These are phyloP conservation scores for Babesia ovata DNA, from an alignment of 169 alveolate species.

Conservation along the genomic window DNA sequence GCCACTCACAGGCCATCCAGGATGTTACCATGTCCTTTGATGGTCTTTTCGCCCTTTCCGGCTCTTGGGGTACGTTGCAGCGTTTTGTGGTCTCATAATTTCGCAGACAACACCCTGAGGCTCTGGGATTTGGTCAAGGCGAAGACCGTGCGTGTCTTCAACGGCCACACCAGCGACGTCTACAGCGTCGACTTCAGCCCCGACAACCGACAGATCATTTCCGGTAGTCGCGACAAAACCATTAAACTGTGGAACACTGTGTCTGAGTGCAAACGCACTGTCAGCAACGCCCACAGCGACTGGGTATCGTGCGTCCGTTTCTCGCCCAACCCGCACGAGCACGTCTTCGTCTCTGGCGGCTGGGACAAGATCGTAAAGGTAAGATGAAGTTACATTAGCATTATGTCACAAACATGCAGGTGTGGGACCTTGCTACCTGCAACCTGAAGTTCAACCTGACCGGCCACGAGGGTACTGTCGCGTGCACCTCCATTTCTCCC, in stretches of 20 bases:
- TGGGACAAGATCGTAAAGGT: constrained; percentile 97
- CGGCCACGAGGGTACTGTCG: constrained; percentile 95
- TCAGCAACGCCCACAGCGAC: constrained; percentile 94
- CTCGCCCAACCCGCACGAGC: constrained; percentile 94
- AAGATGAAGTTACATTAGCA: not conserved
- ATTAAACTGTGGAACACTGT: constrained; percentile 97
- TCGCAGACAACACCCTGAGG: constrained; percentile 85
- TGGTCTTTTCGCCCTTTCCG: constrained; percentile 92
- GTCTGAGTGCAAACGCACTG: constrained; percentile 96
- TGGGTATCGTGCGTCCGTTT: constrained; percentile 97
- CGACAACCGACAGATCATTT: constrained; percentile 97
- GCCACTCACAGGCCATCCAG: constrained; percentile 92
- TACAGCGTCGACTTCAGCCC: constrained; percentile 96
- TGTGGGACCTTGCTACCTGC: constrained; percentile 92
- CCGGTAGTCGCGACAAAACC: constrained; percentile 97
- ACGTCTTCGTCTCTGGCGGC: constrained; percentile 95
- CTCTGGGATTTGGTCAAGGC: constrained; percentile 92
- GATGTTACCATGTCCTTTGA: constrained; percentile 92
- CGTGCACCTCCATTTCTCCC: constrained; percentile 94
- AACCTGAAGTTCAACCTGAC: constrained; percentile 90
- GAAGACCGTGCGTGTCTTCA: constrained; percentile 88
- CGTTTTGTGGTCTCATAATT: not conserved
- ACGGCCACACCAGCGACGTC: constrained; percentile 93
- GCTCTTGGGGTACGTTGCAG: constrained; percentile 87
- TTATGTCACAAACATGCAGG: constrained; percentile 53